A percentile compares a stretch with the other conserved stretches of the same genome.
phyloP scores from a whole-genome alignment of 306 rosid genomes.

The Sindora glabra region DNA sequence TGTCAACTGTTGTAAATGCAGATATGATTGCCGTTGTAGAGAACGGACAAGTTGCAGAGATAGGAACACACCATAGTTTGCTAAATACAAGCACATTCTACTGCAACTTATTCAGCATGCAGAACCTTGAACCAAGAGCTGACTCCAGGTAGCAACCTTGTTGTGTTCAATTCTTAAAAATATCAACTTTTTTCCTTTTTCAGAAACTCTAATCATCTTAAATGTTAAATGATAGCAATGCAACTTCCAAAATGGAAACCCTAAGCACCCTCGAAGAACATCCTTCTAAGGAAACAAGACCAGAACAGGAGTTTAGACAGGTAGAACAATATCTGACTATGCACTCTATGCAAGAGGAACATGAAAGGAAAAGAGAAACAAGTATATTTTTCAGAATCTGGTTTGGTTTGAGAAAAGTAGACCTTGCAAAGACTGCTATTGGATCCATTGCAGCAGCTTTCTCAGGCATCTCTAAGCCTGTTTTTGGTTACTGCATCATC shows the following conservation, averaged over 20 bases:
- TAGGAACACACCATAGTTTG: conserved; percentile 68
- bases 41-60: conserved; percentile 59
- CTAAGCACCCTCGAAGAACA: conserved; percentile 26
- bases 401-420: conserved; percentile 53
- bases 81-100: conserved; percentile 59
- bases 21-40: conserved; percentile 72
- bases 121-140: conserved; percentile 48
- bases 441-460: conserved; percentile 49
- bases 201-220: conserved; percentile 13
- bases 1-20: conserved; percentile 74
- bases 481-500: conserved; percentile 72
- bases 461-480: conserved; percentile 83
- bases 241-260: conserved; percentile 26
- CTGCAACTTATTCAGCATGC: conserved; percentile 50
- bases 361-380: conserved; percentile 13
- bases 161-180: neutral
- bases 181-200: neutral
- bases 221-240: conserved; percentile 34
- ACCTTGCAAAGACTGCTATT: conserved; percentile 43
- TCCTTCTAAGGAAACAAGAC: conserved; percentile 28
- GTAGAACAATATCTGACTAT: conserved; percentile 10
- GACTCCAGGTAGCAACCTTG: conserved; percentile 38
- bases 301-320: conserved; percentile 19
- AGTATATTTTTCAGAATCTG: conserved; percentile 69
- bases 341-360: conserved; percentile 24